Base-by-base conservation (phyloP, 768 basidiomycete genomes). In the Tulasnella sp. region DNA sequence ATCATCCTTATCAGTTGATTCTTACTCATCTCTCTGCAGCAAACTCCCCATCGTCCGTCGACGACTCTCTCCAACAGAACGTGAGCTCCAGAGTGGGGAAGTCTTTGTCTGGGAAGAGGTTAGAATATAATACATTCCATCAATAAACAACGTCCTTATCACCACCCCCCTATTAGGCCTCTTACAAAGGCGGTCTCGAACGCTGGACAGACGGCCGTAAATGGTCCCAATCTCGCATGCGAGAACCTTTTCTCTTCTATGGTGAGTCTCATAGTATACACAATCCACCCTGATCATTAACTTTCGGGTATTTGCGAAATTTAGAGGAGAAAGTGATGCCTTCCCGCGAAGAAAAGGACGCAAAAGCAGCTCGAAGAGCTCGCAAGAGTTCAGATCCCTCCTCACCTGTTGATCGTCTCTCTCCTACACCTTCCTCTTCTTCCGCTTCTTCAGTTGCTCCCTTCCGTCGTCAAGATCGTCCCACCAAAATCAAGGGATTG, bases 171-270 rank as follows among this genome's bases (percentile, higher is more conserved):
- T 15, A 6, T 20, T 20, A 51, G 49, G 81, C 82, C 3, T 83
- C 81, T 57, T 70, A 74, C 45, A 83, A 83, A 43, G 80, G 79
- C 43, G 51, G 48, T 25, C 66, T 83, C 32, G 68, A 85, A 52
- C 72, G 84, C 22, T 86, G 84, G 84, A 87, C 84, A 15, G 84
- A 87, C 61, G 84, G 84, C 12, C 70, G 82, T 56, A 69, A 84
- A 66, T 87, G 84, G 84, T 86, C 84, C 1, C 84, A 86, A 62
- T 86, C 84, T 63, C 69, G 84, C 53, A 87, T 87, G 84, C 57
- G 59, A 79, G 19, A 83, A 83, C 61, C 61, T 3, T 86, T 83
- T 60, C 67, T 87, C 13, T 86, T 84, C 64, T 87, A 87, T 57
- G 84, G 53, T 40, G 3, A 43, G 44, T 48, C 33, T 34, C 1